phyloP scores from a whole-genome alignment of 2,329 filamentous ascomycete species.

The Aureobasidium pullulans region DNA sequence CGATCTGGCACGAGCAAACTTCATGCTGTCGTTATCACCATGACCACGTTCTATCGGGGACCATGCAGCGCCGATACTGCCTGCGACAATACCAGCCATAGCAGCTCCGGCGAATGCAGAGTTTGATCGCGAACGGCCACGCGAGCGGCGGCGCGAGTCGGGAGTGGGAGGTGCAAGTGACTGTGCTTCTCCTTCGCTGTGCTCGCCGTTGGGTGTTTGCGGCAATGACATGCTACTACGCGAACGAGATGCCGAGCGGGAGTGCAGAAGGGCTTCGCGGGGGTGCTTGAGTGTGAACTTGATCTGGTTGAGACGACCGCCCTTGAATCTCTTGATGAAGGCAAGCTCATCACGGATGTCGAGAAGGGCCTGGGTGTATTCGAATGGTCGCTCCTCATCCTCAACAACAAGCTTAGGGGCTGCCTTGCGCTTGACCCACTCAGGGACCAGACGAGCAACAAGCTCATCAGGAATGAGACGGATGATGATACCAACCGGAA shows the following conservation, averaged over 20 bases:
- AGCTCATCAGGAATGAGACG: constrained; percentile 73
- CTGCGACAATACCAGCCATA: constrained; percentile 77
- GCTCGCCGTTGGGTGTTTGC: constrained; percentile 55
- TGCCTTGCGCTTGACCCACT: constrained; percentile 30
- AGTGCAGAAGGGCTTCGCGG: constrained; percentile 59
- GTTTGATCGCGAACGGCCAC: constrained; percentile 61
- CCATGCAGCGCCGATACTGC: constrained; percentile 63
- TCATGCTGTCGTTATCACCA: constrained; percentile 33
- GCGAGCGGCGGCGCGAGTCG: constrained; percentile 49
- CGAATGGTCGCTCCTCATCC: constrained; percentile 34
- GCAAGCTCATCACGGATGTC: constrained; percentile 74
- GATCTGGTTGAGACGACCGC: constrained; percentile 72
- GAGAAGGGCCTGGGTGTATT: constrained; percentile 63
- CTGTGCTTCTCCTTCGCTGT: constrained; percentile 32
- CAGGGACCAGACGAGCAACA: constrained; percentile 38
- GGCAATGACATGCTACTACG: constrained; percentile 58
- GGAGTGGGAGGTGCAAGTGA: constrained; percentile 42
- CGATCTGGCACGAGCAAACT: constrained; percentile 26
- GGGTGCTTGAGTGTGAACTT: constrained; percentile 73
- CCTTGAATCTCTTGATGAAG: constrained; percentile 73
- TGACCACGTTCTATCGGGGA: constrained; percentile 55
- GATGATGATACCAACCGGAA: constrained; percentile 74
- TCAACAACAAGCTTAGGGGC: constrained; percentile 36
- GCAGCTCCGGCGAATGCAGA: constrained; percentile 69
- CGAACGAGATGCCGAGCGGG: constrained; percentile 53